Conservation (phyloP, 148 eudicot species). For the Rhododendron ovatum region DNA sequence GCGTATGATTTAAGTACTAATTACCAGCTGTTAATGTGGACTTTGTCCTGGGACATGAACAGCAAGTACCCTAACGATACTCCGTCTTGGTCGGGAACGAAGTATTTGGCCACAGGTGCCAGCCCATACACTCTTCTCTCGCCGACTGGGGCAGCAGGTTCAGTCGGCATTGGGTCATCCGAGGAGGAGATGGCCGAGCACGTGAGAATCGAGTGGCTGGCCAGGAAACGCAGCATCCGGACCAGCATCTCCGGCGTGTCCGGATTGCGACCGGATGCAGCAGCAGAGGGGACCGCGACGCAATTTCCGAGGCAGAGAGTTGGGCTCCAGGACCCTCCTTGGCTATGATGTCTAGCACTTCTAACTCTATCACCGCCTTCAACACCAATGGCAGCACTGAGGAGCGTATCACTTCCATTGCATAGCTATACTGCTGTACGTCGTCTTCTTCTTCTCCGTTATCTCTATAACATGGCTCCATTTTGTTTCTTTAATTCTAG, state of each 20-base stretch:
- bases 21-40: constrained; percentile 34
- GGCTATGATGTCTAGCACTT: too few species aligned
- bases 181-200: not conserved
- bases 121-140: constrained; percentile 18
- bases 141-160: not conserved
- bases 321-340: too few species aligned
- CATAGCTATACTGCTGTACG: not conserved
- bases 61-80: constrained; percentile 28
- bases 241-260: too few species aligned
- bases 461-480: too few species aligned
- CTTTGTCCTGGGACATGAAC: constrained; percentile 26
- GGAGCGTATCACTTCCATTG: constrained; percentile 12
- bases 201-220: too few species aligned
- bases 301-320: too few species aligned
- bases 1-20: not conserved
- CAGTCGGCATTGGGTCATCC: too few species aligned
- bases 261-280: too few species aligned
- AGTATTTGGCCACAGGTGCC: constrained; percentile 24
- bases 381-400: constrained; percentile 16
- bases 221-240: too few species aligned
- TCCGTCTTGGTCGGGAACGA: constrained; percentile 30
- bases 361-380: constrained; percentile 16
- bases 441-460: not conserved
- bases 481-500: too few species aligned
- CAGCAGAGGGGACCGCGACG: too few species aligned